Percentiles rank a stretch among this genome's conserved stretches.
phyloP scores from a whole-genome alignment of 202 grass and related monocot species.

The Elaeis oleifera region DNA sequence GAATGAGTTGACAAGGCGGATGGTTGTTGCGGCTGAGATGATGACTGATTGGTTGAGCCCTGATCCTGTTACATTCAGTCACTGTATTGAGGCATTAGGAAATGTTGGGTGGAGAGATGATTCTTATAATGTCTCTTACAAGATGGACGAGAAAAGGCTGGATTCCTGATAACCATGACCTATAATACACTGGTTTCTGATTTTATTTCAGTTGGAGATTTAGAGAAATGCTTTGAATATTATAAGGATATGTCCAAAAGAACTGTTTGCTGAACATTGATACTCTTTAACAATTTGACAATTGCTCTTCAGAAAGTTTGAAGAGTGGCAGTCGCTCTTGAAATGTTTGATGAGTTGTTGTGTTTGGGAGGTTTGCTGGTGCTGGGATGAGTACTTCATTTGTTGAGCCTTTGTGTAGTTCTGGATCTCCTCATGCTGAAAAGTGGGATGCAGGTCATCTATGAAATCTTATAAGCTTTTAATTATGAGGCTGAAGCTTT shows the following conservation, averaged over 20 bases:
- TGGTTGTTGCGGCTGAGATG: constrained; percentile 46
- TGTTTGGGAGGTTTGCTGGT: constrained; percentile 34
- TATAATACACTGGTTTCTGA: constrained; percentile 75
- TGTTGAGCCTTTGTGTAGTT: constrained; percentile 57
- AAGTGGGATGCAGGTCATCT: constrained; percentile 60
- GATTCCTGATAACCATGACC: constrained; percentile 27
- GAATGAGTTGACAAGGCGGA: constrained; percentile 49
- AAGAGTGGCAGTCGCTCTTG: constrained; percentile 70
- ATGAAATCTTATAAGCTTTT: constrained; percentile 84
- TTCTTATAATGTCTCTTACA: constrained; percentile 43
- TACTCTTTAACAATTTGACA: constrained; percentile 45
- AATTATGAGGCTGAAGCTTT: constrained; percentile 68
- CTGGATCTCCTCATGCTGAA: constrained; percentile 74
- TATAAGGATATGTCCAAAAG: constrained; percentile 64
- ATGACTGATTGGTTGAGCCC: constrained; percentile 45
- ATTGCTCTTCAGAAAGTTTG: constrained; percentile 36
- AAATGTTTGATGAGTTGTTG: constrained; percentile 70
- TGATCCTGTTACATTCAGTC: constrained; percentile 43
- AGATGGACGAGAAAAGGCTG: constrained; percentile 41
- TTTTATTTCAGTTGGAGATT: constrained; percentile 45
- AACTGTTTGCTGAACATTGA: constrained; percentile 19
- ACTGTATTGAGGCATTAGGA: constrained; percentile 64
- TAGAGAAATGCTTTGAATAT: constrained; percentile 50
- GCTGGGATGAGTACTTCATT: constrained; percentile 61
- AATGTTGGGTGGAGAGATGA: constrained; percentile 36